A percentile compares a stretch with the other conserved stretches of the same genome.
These are phyloP conservation scores for Trametopsis cervina DNA, from an alignment of 768 basidiomycete genomes.

Conservation along the genomic window DNA sequence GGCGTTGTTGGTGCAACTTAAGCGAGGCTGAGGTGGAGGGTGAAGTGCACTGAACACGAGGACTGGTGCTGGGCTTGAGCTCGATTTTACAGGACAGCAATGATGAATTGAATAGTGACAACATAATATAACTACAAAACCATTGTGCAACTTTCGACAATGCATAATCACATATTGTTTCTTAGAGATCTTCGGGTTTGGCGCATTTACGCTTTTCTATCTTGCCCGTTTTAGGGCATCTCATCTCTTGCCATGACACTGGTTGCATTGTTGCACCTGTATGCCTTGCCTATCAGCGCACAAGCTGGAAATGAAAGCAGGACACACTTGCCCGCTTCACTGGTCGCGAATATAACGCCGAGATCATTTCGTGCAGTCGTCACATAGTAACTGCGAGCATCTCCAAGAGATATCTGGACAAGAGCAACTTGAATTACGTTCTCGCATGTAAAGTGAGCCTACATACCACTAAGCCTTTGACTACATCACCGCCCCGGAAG, in stretches of 20 bases:
- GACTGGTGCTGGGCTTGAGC: too few relatives aligned
- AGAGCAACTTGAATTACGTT: background rate
- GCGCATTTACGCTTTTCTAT: constrained; percentile 83
- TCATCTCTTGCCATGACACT: constrained; percentile 88
- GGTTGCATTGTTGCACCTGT: constrained; percentile 78
- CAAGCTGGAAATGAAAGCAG: background rate
- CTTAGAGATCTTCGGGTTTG: constrained; percentile 77
- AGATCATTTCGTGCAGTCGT: constrained; percentile 88
- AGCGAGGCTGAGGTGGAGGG: too few relatives aligned
- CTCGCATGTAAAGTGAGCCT: background rate
- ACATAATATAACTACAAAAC: too few relatives aligned
- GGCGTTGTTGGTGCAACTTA: too few relatives aligned
- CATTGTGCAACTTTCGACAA: background rate
- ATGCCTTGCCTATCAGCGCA: constrained; percentile 1
- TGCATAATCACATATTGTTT: constrained; percentile 31
- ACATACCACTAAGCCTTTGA: constrained; percentile 77
- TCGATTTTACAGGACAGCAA: too few relatives aligned
- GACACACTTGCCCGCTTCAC: constrained; percentile 62
- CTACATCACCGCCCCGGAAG: constrained; percentile 88
- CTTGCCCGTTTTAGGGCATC: constrained; percentile 73
- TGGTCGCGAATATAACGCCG: constrained; percentile 86
- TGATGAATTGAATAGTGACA: too few relatives aligned
- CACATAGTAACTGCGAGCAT: constrained; percentile 87
- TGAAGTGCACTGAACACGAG: too few relatives aligned
- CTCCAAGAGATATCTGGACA: constrained; percentile 79